These are phyloP conservation scores for Talaromyces atroroseus DNA, from an alignment of 2,329 filamentous ascomycete species.

Conservation along the genomic window DNA sequence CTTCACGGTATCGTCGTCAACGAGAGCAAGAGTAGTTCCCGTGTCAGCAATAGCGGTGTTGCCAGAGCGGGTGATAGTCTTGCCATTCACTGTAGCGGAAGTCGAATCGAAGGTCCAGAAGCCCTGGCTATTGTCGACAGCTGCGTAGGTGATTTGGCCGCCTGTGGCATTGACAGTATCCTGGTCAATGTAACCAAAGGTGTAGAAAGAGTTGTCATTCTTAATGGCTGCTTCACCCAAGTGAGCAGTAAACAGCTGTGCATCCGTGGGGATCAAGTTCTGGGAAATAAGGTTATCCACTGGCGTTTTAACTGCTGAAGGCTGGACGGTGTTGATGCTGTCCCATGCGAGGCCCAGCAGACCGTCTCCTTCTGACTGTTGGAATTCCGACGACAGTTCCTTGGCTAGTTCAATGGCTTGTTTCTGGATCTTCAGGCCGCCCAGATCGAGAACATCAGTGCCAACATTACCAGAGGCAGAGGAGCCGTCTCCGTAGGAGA, in stretches of 20 bases:
- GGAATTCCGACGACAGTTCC: constrained; percentile 54
- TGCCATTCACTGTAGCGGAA: constrained; percentile 54
- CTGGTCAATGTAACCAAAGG: constrained; percentile 66
- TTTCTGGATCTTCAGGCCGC: constrained; percentile 55
- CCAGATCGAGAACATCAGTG: constrained; percentile 57
- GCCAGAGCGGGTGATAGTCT: constrained; percentile 43
- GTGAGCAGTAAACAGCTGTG: constrained; percentile 60
- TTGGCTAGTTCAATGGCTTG: constrained; percentile 63
- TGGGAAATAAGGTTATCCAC: constrained; percentile 65
- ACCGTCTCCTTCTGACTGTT: constrained; percentile 54
- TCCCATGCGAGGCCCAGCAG: constrained; percentile 63
- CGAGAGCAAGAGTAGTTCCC: constrained; percentile 62
- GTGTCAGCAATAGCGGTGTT: constrained; percentile 69
- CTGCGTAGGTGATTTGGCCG: constrained; percentile 54
- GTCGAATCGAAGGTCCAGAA: constrained; percentile 64
- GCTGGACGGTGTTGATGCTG: constrained; percentile 58
- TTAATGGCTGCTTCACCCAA: constrained; percentile 49
- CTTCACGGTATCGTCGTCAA: constrained; percentile 57
- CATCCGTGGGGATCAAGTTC: constrained; percentile 47
- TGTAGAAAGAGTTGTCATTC: constrained; percentile 57
- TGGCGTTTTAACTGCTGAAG: constrained; percentile 54
- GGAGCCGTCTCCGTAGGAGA: constrained; percentile 64
- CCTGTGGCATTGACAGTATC: constrained; percentile 52
- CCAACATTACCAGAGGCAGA: constrained; percentile 61
- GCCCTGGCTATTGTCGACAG: constrained; percentile 58